Evolutionary conservation across 768 basidiomycete species (phyloP), one percentile per base, ranked within the genome.

Genomic region (Xerocomus brunneocitrinus): DNA sequence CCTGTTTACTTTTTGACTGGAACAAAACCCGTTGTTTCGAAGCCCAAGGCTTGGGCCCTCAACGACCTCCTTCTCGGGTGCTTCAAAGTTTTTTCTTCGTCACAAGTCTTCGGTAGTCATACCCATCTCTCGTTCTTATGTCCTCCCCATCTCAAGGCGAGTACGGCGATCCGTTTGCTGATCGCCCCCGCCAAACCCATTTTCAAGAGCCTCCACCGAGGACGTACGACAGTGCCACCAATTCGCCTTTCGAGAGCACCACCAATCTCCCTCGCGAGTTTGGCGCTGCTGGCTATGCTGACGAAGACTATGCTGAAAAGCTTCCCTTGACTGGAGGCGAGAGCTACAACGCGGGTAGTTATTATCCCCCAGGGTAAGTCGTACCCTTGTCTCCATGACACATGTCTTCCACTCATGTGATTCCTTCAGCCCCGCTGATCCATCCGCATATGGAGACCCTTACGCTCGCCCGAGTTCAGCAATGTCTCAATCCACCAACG

Each of bases 241-340:
- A 71, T 50, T 74, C 73, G 44, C 79, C 83, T 5, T 84, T 78
- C 59, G 80, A 80, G 52, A 87, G 85, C 66, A 74, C 79, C 13
- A 66, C 77, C 19, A 78, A 78, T 34, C 74, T 90, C 7, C 73
- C 77, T 32, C 75, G 78, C 47, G 79, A 83, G 48, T 79, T 80
- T 52, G 75, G 74, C 34, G 75, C 70, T 41, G 31, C 57, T 8
- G 63, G 72, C 49, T 79, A 79, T 54, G 78, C 74, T 16, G 85
- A 89, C 56, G 87, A 89, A 49, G 88, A 91, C 0, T 82, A 79
- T 60, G 65, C 81, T 34, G 90, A 93, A 73, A 91, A 91, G 62
- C 79, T 81, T 60, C 91, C 89, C 24, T 71, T 92, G 61, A 90
- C 81, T 41, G 73, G 73, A 39, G 81, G 77, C 16, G 78, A 82